phyloP scores from a whole-genome alignment of 805 yeast genomes.

The Ogataea neopini region DNA sequence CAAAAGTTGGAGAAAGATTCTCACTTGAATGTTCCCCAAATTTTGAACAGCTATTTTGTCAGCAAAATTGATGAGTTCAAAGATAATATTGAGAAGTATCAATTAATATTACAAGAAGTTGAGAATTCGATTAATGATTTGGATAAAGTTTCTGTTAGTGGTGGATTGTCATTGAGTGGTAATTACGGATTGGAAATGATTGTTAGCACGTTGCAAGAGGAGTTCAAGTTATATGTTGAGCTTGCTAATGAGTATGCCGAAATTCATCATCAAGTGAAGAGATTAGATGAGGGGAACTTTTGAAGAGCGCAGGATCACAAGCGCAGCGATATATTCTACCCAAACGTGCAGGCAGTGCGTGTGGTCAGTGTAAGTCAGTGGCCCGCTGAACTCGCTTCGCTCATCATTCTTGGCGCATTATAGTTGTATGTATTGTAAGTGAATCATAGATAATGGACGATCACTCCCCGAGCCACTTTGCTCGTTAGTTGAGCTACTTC shows the following conservation, averaged over 20 bases:
- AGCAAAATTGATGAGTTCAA: conserved; percentile 43
- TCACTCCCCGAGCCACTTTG: no score
- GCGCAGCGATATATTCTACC: no score
- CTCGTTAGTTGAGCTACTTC: no score
- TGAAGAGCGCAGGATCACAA: no score
- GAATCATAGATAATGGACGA: not conserved
- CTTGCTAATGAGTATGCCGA: conserved; percentile 73
- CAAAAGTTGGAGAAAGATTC: conserved; percentile 38
- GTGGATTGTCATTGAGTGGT: conserved; percentile 33
- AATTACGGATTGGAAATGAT: conserved; percentile 48
- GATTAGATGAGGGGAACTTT: conserved; percentile 19
- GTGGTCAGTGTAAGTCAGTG: no score
- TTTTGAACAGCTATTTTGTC: conserved; percentile 51
- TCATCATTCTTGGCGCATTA: no score
- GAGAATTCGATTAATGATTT: conserved; percentile 65
- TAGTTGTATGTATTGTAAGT: not conserved
- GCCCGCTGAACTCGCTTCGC: no score
- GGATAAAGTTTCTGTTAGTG: conserved; percentile 40
- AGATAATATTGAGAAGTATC: conserved; percentile 50
- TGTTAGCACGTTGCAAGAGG: conserved; percentile 63
- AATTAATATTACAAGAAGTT: conserved; percentile 50
- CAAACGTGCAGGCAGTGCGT: no score
- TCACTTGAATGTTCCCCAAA: conserved; percentile 52
- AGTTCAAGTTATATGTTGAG: conserved; percentile 71
- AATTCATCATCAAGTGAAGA: conserved; percentile 55